Evolutionary conservation across 495 filamentous ascomycete genomes (phyloP).

Genomic region (Paragyromitra xinjiangensis): DNA sequence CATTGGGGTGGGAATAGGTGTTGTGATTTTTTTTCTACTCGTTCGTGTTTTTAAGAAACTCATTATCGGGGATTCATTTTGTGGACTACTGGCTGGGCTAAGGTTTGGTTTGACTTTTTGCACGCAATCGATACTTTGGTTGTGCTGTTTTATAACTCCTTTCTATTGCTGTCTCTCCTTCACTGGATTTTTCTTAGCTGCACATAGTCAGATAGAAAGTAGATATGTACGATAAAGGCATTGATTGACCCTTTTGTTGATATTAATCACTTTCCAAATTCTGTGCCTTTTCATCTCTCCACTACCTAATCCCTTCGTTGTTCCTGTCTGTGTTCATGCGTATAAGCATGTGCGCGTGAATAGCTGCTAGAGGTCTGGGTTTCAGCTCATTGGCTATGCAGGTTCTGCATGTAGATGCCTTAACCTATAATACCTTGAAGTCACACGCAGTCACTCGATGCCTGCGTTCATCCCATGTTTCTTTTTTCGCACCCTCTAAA

Average conservation of each 20-base stretch:
- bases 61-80: neutral
- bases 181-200: slow-evolving; percentile 31
- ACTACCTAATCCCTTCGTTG: neutral
- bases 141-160: slow-evolving; percentile 23
- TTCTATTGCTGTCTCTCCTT: slow-evolving; percentile 2
- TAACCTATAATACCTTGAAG: neutral
- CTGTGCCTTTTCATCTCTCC: neutral
- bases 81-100: slow-evolving; percentile 15
- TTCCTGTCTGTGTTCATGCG: neutral
- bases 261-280: neutral
- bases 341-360: neutral
- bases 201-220: slow-evolving; percentile 38
- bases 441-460: slow-evolving; percentile 35
- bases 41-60: slow-evolving; percentile 18
- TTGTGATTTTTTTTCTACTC: slow-evolving; percentile 37
- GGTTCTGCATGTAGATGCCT: neutral
- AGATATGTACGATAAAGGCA: slow-evolving; percentile 44
- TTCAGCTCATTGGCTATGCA: neutral
- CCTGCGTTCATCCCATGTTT: slow-evolving; percentile 37
- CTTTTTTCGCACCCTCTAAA: neutral
- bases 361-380: neutral
- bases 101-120: slow-evolving; percentile 13
- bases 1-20: slow-evolving; percentile 38
- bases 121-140: slow-evolving; percentile 22
- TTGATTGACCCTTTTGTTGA: slow-evolving; percentile 34